phyloP scores from a whole-genome alignment of 345 rosid species.

The Limnanthes douglasii region DNA sequence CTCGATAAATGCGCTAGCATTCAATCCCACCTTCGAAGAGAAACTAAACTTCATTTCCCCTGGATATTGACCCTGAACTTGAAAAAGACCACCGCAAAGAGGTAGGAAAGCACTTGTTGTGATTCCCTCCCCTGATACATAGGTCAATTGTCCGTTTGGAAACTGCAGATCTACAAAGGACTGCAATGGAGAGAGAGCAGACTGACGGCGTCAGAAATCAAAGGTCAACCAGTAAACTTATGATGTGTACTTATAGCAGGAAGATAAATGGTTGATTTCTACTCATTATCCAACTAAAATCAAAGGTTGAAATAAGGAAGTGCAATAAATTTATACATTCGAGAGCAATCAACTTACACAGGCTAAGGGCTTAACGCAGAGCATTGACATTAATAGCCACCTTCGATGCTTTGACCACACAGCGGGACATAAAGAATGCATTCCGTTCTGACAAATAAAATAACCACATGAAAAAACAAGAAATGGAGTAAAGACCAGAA shows the following conservation, averaged over 20 bases:
- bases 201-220: conserved; percentile 1
- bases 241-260: too few species aligned
- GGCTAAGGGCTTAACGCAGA: conserved; percentile 76
- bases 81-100: conserved; percentile 78
- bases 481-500: conserved; percentile 1
- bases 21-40: conserved; percentile 52
- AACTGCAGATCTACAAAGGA: conserved; percentile 91
- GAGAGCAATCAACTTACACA: conserved; percentile 45
- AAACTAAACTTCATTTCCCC: conserved; percentile 96
- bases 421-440: conserved; percentile 96
- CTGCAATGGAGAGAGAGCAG: conserved; percentile 19
- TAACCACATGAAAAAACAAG: conserved; percentile 2
- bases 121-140: conserved; percentile 84
- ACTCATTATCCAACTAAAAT: too few species aligned
- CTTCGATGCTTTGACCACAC: conserved; percentile 96
- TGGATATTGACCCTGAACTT: conserved; percentile 96
- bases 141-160: conserved; percentile 87
- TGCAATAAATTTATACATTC: background rate
- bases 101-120: conserved; percentile 87
- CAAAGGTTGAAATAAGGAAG: too few species aligned
- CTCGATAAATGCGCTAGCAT: background rate
- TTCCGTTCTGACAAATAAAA: conserved; percentile 53
- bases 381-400: conserved; percentile 98
- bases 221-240: too few species aligned
- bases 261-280: background rate